phyloP scores from a whole-genome alignment of 2,329 filamentous ascomycete species.

The Trichoderma asperellum region DNA sequence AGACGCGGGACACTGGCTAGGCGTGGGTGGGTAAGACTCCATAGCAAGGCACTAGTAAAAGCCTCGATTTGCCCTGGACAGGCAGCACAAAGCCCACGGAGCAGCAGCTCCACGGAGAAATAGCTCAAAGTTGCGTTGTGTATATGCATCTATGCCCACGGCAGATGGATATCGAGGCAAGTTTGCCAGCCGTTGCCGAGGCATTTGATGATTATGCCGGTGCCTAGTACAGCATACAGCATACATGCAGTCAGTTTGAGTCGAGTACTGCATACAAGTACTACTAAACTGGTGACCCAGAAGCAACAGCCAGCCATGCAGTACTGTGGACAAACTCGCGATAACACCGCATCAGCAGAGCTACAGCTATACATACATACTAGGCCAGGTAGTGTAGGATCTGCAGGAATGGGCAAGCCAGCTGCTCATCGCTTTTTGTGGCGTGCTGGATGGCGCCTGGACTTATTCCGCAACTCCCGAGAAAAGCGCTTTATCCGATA shows the following conservation, averaged over 20 bases:
- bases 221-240: background rate
- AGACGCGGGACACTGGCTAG: slow-evolving; percentile 11
- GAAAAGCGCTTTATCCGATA: slow-evolving; percentile 6
- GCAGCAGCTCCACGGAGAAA: background rate
- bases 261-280: too few relatives aligned
- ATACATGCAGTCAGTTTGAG: too few relatives aligned
- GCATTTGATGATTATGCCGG: background rate
- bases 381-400: too few relatives aligned
- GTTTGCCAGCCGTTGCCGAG: background rate
- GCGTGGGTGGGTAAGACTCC: slow-evolving; percentile 5
- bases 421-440: background rate
- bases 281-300: background rate
- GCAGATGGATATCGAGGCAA: background rate
- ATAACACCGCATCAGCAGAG: background rate
- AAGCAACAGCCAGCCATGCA: background rate
- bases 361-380: too few relatives aligned
- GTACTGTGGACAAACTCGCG: background rate
- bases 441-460: slow-evolving; percentile 3
- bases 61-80: background rate
- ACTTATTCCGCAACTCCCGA: slow-evolving; percentile 8
- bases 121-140: background rate
- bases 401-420: background rate
- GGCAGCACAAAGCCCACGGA: background rate
- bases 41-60: background rate
- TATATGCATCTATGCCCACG: background rate